Evolutionary conservation across 306 rosid genomes (phyloP), one percentile per base, ranked within the genome.

Genomic region (Oemleria cerasiformis): DNA sequence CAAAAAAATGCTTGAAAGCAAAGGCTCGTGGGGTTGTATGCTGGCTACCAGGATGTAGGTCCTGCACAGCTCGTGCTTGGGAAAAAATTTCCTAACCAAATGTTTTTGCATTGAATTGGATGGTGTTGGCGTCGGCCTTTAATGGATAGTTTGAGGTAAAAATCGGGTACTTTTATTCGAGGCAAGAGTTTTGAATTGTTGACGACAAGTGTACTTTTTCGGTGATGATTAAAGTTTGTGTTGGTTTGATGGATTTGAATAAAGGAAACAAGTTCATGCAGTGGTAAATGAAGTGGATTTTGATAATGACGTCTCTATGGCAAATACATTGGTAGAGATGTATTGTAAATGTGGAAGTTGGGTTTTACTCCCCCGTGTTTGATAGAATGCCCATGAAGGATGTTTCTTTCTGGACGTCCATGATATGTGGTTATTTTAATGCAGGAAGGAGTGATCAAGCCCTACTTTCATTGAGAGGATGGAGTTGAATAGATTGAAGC

Each of bases 11-110:
- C 79, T 73, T 89, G 62, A 89, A 89, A 78, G 63, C 77, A 54
- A 89, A 85, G 69, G 85, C 85, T 61, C 63, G 84, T 86, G 36
- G 92, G 90, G 36, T 75, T 86, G 87, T 89, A 89, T 62, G 88
- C 88, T 19, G 65, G 96, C 54, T 89, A 83, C 63, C 74, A 82
- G 10, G 86, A 84, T 9, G 15, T 85, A 20, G 78, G 74, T 49
- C 79, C 85, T 9, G 87, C 92, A 3, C 69, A 44, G 40, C 40
- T 67, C 36, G 70, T 81, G 78, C 63, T 85, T 38, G 70, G 43
- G n/a, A n/a, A 1, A 55, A 71, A 62, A 68, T 78, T 43, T 55
- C 62, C 56, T 64, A 68, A 21, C 92, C 96, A 89, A n/a, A n/a
- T n/a, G n/a, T n/a, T n/a, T n/a, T n/a, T n/a, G n/a, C n/a, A n/a